Conservation (phyloP, 225 moss, liverwort and hornwort genomes). For the Sphagnum contortum region DNA sequence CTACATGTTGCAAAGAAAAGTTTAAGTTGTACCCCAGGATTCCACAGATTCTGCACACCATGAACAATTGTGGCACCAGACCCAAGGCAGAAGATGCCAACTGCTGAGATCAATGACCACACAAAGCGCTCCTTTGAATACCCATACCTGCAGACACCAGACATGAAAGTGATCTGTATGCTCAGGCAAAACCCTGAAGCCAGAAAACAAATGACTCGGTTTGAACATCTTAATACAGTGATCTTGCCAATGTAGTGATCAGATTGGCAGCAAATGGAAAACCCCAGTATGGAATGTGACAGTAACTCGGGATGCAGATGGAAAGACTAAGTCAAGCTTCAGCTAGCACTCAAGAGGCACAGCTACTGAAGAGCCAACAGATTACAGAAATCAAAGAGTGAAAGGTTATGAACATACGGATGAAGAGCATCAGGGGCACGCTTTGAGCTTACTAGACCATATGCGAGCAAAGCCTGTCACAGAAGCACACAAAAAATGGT, state of each 20-base stretch:
- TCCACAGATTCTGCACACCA: conserved; percentile 86
- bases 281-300: too few relatives aligned
- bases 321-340: too few relatives aligned
- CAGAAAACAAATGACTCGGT: too few relatives aligned
- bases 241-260: too few relatives aligned
- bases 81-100: conserved; percentile 99
- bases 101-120: conserved; percentile 98
- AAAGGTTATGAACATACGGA: conserved; percentile 52
- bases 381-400: background rate
- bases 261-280: too few relatives aligned
- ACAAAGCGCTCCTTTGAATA: conserved; percentile 96
- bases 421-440: conserved; percentile 97
- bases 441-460: conserved; percentile 92
- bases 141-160: conserved; percentile 59
- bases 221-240: too few relatives aligned
- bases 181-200: too few relatives aligned
- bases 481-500: background rate
- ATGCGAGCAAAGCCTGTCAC: conserved; percentile 83
- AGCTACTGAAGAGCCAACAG: too few relatives aligned
- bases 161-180: background rate
- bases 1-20: too few relatives aligned
- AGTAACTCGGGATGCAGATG: too few relatives aligned
- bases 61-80: conserved; percentile 98
- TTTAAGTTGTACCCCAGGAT: conserved; percentile 47
- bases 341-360: too few relatives aligned